These are phyloP conservation scores for Naganishia vishniacii DNA, from an alignment of 768 basidiomycete genomes.

Conservation along the genomic window DNA sequence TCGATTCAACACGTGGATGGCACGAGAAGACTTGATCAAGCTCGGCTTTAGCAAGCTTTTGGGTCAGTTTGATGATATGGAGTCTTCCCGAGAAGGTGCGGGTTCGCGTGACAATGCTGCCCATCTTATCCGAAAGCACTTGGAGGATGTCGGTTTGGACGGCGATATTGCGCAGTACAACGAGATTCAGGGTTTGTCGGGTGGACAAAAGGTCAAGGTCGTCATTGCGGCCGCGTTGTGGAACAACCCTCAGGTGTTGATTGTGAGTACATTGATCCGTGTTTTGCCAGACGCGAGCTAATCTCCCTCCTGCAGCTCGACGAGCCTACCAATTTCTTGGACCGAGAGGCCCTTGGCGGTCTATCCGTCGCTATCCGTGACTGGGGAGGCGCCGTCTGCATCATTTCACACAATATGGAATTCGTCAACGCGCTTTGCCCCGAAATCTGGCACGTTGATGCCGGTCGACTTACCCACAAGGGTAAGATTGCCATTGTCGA, in stretches of 20 bases:
- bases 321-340: conserved; percentile 94
- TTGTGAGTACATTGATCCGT: conserved; percentile 15
- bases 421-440: conserved; percentile 54
- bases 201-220: conserved; percentile 94
- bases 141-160: conserved; percentile 92
- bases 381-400: conserved; percentile 70
- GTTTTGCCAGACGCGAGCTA: not conserved
- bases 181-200: conserved; percentile 87
- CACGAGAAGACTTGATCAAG: conserved; percentile 74
- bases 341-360: conserved; percentile 90
- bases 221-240: conserved; percentile 79
- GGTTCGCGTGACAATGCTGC: conserved; percentile 79
- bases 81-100: conserved; percentile 90
- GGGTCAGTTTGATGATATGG: conserved; percentile 92
- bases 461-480: conserved; percentile 74
- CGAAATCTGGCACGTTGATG: conserved; percentile 92
- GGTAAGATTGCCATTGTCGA: conserved; percentile 82
- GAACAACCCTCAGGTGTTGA: conserved; percentile 76
- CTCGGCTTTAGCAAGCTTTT: conserved; percentile 86
- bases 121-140: conserved; percentile 76
- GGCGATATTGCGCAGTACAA: conserved; percentile 98
- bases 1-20: conserved; percentile 79
- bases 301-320: conserved; percentile 53
- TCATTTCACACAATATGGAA: conserved; percentile 82
- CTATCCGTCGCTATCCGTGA: conserved; percentile 89